Conservation (phyloP, 192 early-diverging fungal species). For the Linderina pennispora region DNA sequence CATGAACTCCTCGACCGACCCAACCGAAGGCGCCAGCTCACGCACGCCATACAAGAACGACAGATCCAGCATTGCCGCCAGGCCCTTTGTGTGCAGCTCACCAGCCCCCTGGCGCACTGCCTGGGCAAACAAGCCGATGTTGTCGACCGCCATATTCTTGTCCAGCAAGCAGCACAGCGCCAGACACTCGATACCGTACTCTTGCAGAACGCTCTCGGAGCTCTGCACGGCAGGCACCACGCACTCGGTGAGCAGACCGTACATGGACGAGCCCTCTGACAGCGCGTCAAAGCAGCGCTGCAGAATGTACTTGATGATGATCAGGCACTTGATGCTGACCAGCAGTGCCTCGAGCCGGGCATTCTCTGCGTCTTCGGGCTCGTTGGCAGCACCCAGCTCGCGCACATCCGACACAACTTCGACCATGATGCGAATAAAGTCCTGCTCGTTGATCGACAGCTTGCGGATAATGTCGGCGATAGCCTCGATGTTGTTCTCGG, state of each 20-base stretch:
- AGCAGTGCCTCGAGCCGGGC: conserved; percentile 46
- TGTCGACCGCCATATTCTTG: conserved; percentile 65
- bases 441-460: conserved; percentile 72
- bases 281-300: conserved; percentile 63
- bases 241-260: conserved; percentile 64
- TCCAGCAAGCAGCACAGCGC: conserved; percentile 74
- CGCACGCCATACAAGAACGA: conserved; percentile 45
- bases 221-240: conserved; percentile 68
- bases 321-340: conserved; percentile 57
- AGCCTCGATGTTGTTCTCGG: conserved; percentile 67
- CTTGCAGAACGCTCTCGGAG: conserved; percentile 59
- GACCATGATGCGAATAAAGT: conserved; percentile 81
- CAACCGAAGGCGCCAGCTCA: conserved; percentile 38
- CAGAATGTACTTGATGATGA: conserved; percentile 62
- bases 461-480: conserved; percentile 74
- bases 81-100: conserved; percentile 58
- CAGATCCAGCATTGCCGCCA: conserved; percentile 58
- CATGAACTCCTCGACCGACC: conserved; percentile 40
- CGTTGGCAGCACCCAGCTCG: conserved; percentile 33
- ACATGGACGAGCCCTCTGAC: conserved; percentile 65
- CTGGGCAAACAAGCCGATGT: conserved; percentile 66
- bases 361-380: conserved; percentile 32
- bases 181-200: conserved; percentile 77
- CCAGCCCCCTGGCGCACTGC: conserved; percentile 42
- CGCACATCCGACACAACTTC: conserved; percentile 80